phyloP scores from a whole-genome alignment of 2,329 filamentous ascomycete genomes.

The Nemania abortiva region DNA sequence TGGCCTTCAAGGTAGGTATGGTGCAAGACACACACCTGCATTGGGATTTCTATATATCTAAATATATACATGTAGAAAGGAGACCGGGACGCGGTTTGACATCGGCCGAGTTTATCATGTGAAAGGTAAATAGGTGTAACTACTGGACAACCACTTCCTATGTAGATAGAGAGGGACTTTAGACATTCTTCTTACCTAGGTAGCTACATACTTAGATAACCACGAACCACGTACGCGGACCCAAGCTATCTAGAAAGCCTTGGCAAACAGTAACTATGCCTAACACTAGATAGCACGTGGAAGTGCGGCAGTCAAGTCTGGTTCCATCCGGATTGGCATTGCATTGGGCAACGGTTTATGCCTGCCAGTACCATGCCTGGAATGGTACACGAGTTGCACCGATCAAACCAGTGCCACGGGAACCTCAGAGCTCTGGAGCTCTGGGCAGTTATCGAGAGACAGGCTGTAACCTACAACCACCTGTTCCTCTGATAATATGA shows the following conservation, averaged over 20 bases:
- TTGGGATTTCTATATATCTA: neutral
- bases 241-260: conserved; percentile 21
- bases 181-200: neutral
- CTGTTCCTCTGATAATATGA: neutral
- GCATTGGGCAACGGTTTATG: conserved; percentile 23
- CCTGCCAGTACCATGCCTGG: conserved; percentile 19
- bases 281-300: conserved; percentile 35
- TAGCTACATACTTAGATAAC: neutral
- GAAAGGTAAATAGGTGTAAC: too few relatives aligned
- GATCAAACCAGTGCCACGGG: conserved; percentile 31
- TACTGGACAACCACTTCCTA: neutral
- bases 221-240: neutral
- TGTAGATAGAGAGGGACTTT: neutral
- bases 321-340: conserved; percentile 26
- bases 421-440: conserved; percentile 1
- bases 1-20: neutral
- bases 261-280: conserved; percentile 24
- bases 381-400: conserved; percentile 27
- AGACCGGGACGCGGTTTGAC: too few relatives aligned
- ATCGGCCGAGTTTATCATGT: too few relatives aligned
- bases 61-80: neutral
- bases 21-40: neutral
- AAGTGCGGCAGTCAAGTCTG: conserved; percentile 34
- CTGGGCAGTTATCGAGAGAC: neutral
- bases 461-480: neutral